Evolutionary conservation across 495 filamentous ascomycete species (phyloP).

Genomic region (Tirmania nivea): DNA sequence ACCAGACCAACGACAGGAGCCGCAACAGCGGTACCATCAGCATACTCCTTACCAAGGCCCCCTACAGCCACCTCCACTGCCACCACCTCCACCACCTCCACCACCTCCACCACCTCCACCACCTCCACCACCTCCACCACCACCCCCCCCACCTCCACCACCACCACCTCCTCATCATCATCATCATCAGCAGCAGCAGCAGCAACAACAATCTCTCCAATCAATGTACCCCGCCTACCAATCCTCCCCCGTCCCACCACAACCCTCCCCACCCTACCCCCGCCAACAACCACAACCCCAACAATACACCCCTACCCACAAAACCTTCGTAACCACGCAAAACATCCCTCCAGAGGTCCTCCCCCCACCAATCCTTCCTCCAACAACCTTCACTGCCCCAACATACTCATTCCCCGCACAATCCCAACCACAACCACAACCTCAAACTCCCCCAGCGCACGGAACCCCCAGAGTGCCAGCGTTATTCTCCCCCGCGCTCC

Average conservation of each 20-base stretch:
- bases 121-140: no score
- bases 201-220: background rate
- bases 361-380: background rate
- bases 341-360: background rate
- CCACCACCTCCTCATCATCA: background rate
- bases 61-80: constrained; percentile 11
- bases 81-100: background rate
- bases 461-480: background rate
- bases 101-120: no score
- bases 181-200: background rate
- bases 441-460: background rate
- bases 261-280: background rate
- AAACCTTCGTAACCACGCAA: background rate
- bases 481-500: background rate
- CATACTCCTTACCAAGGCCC: constrained; percentile 15
- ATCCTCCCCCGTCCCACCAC: background rate
- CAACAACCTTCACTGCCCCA: background rate
- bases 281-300: no score
- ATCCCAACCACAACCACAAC: background rate
- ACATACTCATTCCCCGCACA: background rate
- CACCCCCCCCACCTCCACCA: constrained; percentile 8
- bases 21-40: background rate
- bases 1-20: background rate
- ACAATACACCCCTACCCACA: no score
- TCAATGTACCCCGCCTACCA: background rate